A percentile compares a stretch with the other conserved stretches of the same genome.
Evolutionary conservation across 306 rosid species (phyloP).

Genomic region (Biancaea sappan): DNA sequence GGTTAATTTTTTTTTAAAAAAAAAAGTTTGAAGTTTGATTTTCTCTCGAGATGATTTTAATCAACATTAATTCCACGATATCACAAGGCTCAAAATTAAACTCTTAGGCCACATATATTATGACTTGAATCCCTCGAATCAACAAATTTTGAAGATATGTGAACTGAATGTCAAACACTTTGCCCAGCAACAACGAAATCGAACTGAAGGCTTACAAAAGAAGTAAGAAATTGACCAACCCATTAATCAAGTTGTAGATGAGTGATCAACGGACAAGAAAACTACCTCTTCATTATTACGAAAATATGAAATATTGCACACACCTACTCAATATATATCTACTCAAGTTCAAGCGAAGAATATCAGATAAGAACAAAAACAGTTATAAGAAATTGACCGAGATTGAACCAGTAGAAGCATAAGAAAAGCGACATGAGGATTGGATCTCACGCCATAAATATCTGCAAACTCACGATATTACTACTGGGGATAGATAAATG

Average conservation of each 20-base stretch:
- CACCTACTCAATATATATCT: not conserved
- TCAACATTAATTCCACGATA: no score
- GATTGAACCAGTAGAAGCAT: not conserved
- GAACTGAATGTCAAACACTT: not conserved
- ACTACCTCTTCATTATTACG: not conserved
- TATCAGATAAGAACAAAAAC: not conserved
- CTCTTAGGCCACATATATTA: no score
- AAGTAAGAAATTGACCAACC: conserved; percentile 10
- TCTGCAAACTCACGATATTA: no score
- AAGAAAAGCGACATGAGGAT: not conserved
- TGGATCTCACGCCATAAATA: not conserved
- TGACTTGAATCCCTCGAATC: no score
- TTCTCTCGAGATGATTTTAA: no score
- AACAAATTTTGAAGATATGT: no score
- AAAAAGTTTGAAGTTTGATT: no score
- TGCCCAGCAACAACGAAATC: not conserved
- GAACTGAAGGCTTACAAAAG: not conserved
- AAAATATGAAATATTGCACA: not conserved
- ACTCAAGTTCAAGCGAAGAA: no score
- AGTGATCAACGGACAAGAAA: not conserved
- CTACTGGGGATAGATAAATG: no score
- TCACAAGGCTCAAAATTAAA: no score
- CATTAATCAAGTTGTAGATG: not conserved
- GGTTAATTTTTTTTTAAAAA: no score
- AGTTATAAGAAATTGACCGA: not conserved